A percentile compares a stretch with the other conserved stretches of the same genome.
Evolutionary conservation across 1,139 yeast genomes (phyloP).

Genomic region (Lipomyces yarrowii): DNA sequence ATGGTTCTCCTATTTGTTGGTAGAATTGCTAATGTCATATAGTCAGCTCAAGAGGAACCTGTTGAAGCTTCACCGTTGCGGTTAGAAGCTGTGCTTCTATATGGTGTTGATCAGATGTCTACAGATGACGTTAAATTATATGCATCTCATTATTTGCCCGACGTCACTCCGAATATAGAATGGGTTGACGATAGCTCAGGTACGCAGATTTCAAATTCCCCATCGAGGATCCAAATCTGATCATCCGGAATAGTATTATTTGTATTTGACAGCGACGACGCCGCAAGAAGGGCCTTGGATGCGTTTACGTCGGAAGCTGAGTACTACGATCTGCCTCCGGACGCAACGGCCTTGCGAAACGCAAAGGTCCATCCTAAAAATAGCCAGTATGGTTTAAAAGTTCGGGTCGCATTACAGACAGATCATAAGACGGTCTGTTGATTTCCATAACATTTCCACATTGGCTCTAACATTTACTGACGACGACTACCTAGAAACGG

Average conservation of each 20-base stretch:
- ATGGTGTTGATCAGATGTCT: conserved; percentile 70
- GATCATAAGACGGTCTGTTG: conserved; percentile 26
- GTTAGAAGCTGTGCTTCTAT: conserved; percentile 53
- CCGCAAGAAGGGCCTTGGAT: conserved; percentile 48
- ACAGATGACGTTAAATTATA: conserved; percentile 64
- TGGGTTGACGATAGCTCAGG: conserved; percentile 70
- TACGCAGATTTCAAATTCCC: conserved; percentile 28
- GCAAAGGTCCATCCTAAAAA: conserved; percentile 49
- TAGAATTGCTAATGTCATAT: not conserved
- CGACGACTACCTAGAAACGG: conserved; percentile 53
- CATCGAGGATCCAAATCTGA: not conserved
- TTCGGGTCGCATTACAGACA: conserved; percentile 22
- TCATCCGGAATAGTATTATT: conserved; percentile 36
- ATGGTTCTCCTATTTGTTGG: not conserved
- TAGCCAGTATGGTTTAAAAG: conserved; percentile 41
- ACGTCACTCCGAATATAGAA: conserved; percentile 52
- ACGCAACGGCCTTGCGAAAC: conserved; percentile 35
- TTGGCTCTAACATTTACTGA: conserved; percentile 50
- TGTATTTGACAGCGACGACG: conserved; percentile 53
- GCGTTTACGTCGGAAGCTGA: conserved; percentile 36
- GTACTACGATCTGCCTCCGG: conserved; percentile 31
- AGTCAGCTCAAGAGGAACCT: not conserved
- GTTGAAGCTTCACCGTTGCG: conserved; percentile 31
- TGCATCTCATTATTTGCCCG: conserved; percentile 54
- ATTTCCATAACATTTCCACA: conserved; percentile 35